Conservation (phyloP, 495 filamentous ascomycete species). For the Aspergillus sparsus region DNA sequence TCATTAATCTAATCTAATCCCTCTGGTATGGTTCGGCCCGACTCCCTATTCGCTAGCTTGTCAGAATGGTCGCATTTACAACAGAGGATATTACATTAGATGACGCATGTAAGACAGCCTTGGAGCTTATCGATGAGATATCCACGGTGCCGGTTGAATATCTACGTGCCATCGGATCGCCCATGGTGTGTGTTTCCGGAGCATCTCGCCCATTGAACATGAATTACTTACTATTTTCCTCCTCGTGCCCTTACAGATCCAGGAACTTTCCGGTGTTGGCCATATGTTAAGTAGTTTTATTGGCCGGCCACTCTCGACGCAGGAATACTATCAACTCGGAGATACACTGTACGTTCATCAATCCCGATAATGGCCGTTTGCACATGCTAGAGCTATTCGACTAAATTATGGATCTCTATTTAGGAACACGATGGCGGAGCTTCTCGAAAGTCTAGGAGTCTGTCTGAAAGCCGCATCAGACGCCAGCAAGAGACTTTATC, state of each 20-base stretch:
- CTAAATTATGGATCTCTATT: not conserved
- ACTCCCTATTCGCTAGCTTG: not conserved
- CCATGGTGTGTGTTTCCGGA: not conserved
- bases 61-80: conserved; percentile 1
- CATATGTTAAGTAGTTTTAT: conserved; percentile 1
- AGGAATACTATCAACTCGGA: not conserved
- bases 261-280: not conserved
- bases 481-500: not conserved
- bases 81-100: not conserved
- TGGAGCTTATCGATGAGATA: conserved; percentile 4
- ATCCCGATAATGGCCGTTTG: not conserved
- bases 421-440: conserved; percentile 3
- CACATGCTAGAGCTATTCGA: not conserved
- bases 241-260: not conserved
- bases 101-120: conserved; percentile 3
- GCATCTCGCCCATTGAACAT: no score
- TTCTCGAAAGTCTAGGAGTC: conserved; percentile 1
- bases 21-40: not conserved
- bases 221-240: not conserved
- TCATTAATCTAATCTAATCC: not conserved
- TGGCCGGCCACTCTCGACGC: not conserved
- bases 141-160: conserved; percentile 1
- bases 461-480: conserved; percentile 2
- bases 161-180: conserved; percentile 2
- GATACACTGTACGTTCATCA: not conserved